Conservation (phyloP, 768 basidiomycete species). For the Cubamyces lactineus region DNA sequence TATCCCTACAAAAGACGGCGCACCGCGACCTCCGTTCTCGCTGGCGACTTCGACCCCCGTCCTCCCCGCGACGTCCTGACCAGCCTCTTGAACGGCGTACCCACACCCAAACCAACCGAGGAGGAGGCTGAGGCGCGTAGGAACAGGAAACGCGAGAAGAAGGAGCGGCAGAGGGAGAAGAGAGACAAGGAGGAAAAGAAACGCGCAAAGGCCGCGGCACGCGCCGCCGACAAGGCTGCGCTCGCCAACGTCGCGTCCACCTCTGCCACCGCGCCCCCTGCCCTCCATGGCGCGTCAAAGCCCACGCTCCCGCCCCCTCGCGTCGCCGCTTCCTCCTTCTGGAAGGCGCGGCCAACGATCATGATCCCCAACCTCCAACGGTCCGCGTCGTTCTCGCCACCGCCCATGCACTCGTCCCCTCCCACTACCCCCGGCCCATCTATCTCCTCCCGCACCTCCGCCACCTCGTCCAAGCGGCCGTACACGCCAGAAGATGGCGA, state of each 20-base stretch:
- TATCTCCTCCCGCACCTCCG: slow-evolving; percentile 70
- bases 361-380: slow-evolving; percentile 71
- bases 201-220: slow-evolving; percentile 29
- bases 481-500: slow-evolving; percentile 72
- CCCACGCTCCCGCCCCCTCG: slow-evolving; percentile 25
- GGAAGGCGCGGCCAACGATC: slow-evolving; percentile 73
- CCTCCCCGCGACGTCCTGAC: slow-evolving; percentile 78
- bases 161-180: slow-evolving; percentile 29
- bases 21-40: slow-evolving; percentile 75
- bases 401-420: slow-evolving; percentile 67
- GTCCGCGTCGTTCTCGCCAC: slow-evolving; percentile 75
- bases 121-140: slow-evolving; percentile 59
- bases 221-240: slow-evolving; percentile 33
- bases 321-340: slow-evolving; percentile 53
- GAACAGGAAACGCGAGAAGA: slow-evolving; percentile 52
- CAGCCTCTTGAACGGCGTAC: slow-evolving; percentile 76
- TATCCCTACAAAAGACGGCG: slow-evolving; percentile 44
- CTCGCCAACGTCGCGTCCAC: slow-evolving; percentile 22
- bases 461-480: slow-evolving; percentile 80
- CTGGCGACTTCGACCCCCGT: slow-evolving; percentile 71
- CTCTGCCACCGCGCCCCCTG: slow-evolving; percentile 26
- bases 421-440: slow-evolving; percentile 78
- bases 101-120: slow-evolving; percentile 65
- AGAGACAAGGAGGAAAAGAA: slow-evolving; percentile 39
- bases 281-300: slow-evolving; percentile 26